phyloP scores from a whole-genome alignment of 306 rosid genomes.

The Dalbergia cultrata region DNA sequence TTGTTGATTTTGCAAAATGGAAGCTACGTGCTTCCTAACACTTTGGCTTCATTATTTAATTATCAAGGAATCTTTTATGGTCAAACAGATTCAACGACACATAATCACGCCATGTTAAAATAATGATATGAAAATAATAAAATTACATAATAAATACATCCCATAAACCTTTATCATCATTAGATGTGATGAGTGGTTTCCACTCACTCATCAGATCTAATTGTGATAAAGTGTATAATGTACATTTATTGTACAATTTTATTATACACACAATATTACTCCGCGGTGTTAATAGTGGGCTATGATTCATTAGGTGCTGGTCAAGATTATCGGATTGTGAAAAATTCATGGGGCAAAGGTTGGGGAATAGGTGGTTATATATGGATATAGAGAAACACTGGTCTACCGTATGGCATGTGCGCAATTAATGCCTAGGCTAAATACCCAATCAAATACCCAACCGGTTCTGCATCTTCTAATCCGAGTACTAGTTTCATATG shows the following conservation, averaged over 20 bases:
- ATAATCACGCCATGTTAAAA: conserved; percentile 4
- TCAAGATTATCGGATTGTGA: too few relatives aligned
- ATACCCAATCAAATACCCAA: neutral
- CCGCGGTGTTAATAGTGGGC: conserved; percentile 62
- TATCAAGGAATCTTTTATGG: conserved; percentile 70
- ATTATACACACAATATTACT: too few relatives aligned
- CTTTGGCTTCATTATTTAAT: neutral
- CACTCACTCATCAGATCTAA: too few relatives aligned
- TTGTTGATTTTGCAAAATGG: too few relatives aligned
- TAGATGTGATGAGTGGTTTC: too few relatives aligned
- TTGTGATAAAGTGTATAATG: too few relatives aligned
- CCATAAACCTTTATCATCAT: too few relatives aligned
- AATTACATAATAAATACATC: too few relatives aligned
- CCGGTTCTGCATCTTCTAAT: neutral
- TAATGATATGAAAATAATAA: too few relatives aligned
- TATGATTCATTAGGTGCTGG: conserved; percentile 54
- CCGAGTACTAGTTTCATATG: neutral
- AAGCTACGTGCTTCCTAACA: too few relatives aligned
- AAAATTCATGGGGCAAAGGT: conserved; percentile 36
- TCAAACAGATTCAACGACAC: neutral
- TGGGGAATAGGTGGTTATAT: conserved; percentile 66
- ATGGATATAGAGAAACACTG: neutral
- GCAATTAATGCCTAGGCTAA: neutral
- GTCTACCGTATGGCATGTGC: neutral
- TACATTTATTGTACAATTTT: too few relatives aligned